Evolutionary conservation across 768 basidiomycete genomes (phyloP).

Genomic region (Sistotremastrum suecicum): DNA sequence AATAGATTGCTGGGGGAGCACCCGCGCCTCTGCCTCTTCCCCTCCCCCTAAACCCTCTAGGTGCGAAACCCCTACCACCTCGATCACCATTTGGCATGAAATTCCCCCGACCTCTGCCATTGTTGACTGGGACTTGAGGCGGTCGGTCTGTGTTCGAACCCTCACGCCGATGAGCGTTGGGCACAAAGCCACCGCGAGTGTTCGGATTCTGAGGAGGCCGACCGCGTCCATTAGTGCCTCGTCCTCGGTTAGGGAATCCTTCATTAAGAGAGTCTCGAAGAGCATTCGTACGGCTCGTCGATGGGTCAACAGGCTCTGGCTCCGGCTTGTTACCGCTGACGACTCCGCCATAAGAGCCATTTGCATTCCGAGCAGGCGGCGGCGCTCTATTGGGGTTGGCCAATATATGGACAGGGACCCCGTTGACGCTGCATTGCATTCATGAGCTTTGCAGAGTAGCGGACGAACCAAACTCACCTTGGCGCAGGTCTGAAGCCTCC

Average conservation of each 20-base stretch:
- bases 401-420: slow-evolving; percentile 52
- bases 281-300: slow-evolving; percentile 4
- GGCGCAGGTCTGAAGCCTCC: slow-evolving; percentile 54
- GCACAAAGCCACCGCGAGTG: slow-evolving; percentile 1
- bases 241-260: slow-evolving; percentile 10
- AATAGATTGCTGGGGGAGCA: too few species aligned
- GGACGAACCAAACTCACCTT: slow-evolving; percentile 3
- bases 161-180: background rate
- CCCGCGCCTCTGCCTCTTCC: slow-evolving; percentile 9
- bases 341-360: slow-evolving; percentile 8
- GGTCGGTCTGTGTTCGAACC: background rate
- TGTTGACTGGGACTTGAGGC: slow-evolving; percentile 12
- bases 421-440: slow-evolving; percentile 12
- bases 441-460: slow-evolving; percentile 3
- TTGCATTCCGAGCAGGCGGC: slow-evolving; percentile 22
- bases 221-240: slow-evolving; percentile 20
- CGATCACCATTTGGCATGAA: slow-evolving; percentile 16
- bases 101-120: slow-evolving; percentile 21
- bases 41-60: slow-evolving; percentile 17
- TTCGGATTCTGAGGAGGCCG: slow-evolving; percentile 12
- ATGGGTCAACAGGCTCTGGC: slow-evolving; percentile 1
- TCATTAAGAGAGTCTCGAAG: slow-evolving; percentile 4
- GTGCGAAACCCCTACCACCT: slow-evolving; percentile 14
- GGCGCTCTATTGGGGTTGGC: slow-evolving; percentile 44
- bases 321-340: slow-evolving; percentile 1